phyloP scores from a whole-genome alignment of 2,329 filamentous ascomycete species.

The Aureobasidium leucospermi region DNA sequence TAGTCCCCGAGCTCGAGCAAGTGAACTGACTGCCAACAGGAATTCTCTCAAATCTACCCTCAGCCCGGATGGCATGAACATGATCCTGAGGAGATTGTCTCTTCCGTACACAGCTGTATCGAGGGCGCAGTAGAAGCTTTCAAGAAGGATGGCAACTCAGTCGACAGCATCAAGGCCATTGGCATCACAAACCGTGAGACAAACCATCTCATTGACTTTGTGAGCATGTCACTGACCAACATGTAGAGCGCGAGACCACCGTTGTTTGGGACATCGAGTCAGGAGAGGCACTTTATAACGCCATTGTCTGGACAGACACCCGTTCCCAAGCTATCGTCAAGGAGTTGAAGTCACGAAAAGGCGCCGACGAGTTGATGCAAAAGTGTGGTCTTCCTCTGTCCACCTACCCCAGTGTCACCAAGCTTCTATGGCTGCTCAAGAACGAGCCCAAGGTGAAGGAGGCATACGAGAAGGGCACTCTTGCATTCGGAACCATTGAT shows the following conservation, averaged over 20 bases:
- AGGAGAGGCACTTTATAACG: conserved; percentile 73
- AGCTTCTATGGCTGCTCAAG: conserved; percentile 74
- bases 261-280: conserved; percentile 77
- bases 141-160: conserved; percentile 58
- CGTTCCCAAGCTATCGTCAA: conserved; percentile 68
- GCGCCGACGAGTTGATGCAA: conserved; percentile 60
- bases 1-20: neutral
- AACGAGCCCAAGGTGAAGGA: conserved; percentile 62
- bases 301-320: conserved; percentile 87
- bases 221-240: neutral
- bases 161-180: conserved; percentile 64
- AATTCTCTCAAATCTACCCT: conserved; percentile 78
- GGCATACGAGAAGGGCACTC: conserved; percentile 67
- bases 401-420: conserved; percentile 81
- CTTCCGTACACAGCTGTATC: conserved; percentile 71
- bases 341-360: conserved; percentile 61
- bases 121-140: conserved; percentile 68
- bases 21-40: conserved; percentile 27
- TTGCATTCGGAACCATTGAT: conserved; percentile 83
- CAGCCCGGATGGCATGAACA: conserved; percentile 92
- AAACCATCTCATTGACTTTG: fast-evolving
- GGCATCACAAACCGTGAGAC: conserved; percentile 64
- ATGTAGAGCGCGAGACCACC: conserved; percentile 70
- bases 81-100: conserved; percentile 68
- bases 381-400: conserved; percentile 77